Percentiles rank a stretch among this genome's conserved stretches.
Conservation (phyloP, 2,329 filamentous ascomycete species). For the Hymenoscyphus fraxineus region DNA sequence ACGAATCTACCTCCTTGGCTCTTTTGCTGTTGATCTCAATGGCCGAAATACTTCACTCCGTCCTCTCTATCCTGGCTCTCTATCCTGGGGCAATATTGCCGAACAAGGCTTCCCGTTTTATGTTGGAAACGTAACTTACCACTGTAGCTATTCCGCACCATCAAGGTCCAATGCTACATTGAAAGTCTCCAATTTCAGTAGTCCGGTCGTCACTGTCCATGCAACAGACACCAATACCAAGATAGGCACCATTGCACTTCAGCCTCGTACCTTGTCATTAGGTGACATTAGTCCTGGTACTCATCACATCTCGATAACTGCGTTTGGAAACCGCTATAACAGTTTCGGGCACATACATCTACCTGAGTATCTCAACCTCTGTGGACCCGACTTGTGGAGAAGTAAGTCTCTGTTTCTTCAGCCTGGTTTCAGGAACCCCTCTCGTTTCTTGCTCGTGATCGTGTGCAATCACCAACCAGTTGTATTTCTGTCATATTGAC, state of each 20-base stretch:
- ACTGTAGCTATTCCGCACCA: slow-evolving; percentile 13
- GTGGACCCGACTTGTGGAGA: slow-evolving; percentile 27
- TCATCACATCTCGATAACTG: slow-evolving; percentile 26
- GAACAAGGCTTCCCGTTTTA: slow-evolving; percentile 33
- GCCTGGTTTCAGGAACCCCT: neutral
- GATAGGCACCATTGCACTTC: slow-evolving; percentile 27
- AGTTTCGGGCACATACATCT: slow-evolving; percentile 32
- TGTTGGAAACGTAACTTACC: slow-evolving; percentile 30
- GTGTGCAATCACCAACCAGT: neutral
- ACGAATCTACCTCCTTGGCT: slow-evolving; percentile 33
- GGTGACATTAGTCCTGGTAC: slow-evolving; percentile 16
- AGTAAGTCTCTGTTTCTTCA: slow-evolving; percentile 19
- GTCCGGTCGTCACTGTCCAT: slow-evolving; percentile 26
- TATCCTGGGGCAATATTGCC: slow-evolving; percentile 31
- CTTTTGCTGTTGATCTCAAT: slow-evolving; percentile 27
- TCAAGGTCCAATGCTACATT: slow-evolving; percentile 14
- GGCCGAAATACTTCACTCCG: slow-evolving; percentile 7
- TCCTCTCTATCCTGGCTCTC: slow-evolving; percentile 12
- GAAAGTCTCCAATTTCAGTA: slow-evolving; percentile 25
- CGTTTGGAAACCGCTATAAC: slow-evolving; percentile 32
- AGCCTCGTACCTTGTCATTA: slow-evolving; percentile 26
- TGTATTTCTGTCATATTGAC: neutral
- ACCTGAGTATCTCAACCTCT: slow-evolving; percentile 23
- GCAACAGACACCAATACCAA: slow-evolving; percentile 9
- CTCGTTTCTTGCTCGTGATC: neutral